A percentile compares a stretch with the other conserved stretches of the same genome.
phyloP scores from a whole-genome alignment of 116 monocot species.

The Cymodocea nodosa region DNA sequence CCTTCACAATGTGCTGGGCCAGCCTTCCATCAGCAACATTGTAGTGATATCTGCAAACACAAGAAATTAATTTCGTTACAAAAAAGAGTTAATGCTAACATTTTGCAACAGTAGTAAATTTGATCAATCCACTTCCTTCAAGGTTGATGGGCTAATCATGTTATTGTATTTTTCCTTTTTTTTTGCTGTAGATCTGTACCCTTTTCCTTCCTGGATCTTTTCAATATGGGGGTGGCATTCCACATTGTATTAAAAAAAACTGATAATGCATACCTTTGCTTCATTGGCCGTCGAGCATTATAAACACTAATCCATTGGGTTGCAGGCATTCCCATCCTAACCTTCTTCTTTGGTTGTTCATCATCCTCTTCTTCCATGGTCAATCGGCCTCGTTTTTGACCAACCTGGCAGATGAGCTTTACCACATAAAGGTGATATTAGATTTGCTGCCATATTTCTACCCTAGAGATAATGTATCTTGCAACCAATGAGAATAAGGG shows the following conservation, averaged over 20 bases:
- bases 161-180: no score
- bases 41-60: slow-evolving; percentile 82
- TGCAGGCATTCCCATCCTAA: slow-evolving; percentile 89
- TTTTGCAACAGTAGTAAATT: no score
- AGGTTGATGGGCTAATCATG: no score
- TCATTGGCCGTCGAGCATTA: slow-evolving; percentile 85
- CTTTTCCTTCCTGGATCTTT: no score
- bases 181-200: no score
- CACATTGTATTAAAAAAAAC: no score
- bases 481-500: slow-evolving; percentile 9
- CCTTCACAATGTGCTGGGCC: slow-evolving; percentile 88
- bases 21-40: slow-evolving; percentile 87
- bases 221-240: no score
- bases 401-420: slow-evolving; percentile 88
- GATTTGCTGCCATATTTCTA: slow-evolving; percentile 2
- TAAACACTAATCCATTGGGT: slow-evolving; percentile 97
- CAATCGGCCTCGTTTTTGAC: slow-evolving; percentile 89
- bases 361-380: slow-evolving; percentile 78
- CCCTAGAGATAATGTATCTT: neutral
- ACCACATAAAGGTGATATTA: slow-evolving; percentile 27
- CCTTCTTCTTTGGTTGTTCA: slow-evolving; percentile 83
- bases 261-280: slow-evolving; percentile 48
- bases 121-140: no score
- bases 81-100: no score
- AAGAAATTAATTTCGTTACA: neutral